Percentiles rank a stretch among this genome's conserved stretches.
phyloP scores from a whole-genome alignment of 768 basidiomycete genomes.

The Ephemerocybe angulata region DNA sequence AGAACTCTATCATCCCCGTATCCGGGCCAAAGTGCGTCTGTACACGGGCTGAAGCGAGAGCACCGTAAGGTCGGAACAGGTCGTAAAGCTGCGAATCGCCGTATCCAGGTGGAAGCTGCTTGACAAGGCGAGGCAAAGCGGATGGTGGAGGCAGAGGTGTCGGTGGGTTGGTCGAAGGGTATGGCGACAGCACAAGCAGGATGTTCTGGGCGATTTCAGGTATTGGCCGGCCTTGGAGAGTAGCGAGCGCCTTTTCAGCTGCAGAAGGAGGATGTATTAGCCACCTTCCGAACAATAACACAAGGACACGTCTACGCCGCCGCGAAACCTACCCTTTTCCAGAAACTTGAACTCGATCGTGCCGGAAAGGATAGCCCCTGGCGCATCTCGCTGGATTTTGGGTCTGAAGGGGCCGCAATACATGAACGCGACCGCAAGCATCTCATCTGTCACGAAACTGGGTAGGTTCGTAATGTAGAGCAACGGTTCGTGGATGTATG shows the following conservation, averaged over 20 bases:
- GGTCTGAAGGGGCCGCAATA: conserved; percentile 80
- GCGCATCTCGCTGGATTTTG: conserved; percentile 61
- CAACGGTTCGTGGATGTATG: conserved; percentile 80
- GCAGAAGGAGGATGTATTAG: conserved; percentile 14
- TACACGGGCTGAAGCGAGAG: conserved; percentile 72
- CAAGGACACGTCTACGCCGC: conserved; percentile 5
- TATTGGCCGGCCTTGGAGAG: conserved; percentile 71
- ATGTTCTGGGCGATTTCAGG: conserved; percentile 58
- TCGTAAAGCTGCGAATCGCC: conserved; percentile 78
- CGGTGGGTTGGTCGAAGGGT: conserved; percentile 75
- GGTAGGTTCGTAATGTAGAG: conserved; percentile 80
- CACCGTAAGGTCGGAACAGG: conserved; percentile 79
- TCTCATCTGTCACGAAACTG: conserved; percentile 68
- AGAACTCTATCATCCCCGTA: conserved; percentile 79
- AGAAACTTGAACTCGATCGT: conserved; percentile 82
- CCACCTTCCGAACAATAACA: conserved; percentile 4
- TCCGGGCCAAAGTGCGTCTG: conserved; percentile 75
- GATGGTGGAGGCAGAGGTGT: conserved; percentile 71
- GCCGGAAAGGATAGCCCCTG: conserved; percentile 53
- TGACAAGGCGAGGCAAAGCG: conserved; percentile 77
- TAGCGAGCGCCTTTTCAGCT: conserved; percentile 90
- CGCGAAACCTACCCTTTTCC: conserved; percentile 62
- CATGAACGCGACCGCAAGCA: conserved; percentile 69
- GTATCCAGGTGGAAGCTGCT: conserved; percentile 70
- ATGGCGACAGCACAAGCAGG: conserved; percentile 72